phyloP scores from a whole-genome alignment of 768 basidiomycete species.

The Calocybe indica region DNA sequence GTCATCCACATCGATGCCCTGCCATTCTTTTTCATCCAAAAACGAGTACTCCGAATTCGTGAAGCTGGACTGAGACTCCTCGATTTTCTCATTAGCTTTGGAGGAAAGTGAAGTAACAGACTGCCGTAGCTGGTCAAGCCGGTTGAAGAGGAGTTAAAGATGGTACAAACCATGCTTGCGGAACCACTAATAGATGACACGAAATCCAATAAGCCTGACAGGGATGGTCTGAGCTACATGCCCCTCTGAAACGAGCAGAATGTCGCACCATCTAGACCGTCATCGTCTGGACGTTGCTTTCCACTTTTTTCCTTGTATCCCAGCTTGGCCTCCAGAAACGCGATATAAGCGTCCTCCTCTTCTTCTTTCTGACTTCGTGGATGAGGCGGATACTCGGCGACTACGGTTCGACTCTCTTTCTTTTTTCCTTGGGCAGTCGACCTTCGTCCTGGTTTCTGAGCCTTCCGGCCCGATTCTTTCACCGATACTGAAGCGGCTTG shows the following conservation, averaged over 20 bases:
- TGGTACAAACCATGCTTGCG: slow-evolving; percentile 7
- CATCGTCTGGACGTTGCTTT: slow-evolving; percentile 39
- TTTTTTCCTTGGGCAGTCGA: slow-evolving; percentile 10
- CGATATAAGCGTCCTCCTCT: slow-evolving; percentile 83
- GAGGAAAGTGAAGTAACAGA: too few species aligned
- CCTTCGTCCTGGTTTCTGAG: slow-evolving; percentile 3
- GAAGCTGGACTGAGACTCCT: too few species aligned
- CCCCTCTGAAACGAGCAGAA: background rate
- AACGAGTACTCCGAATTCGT: too few species aligned
- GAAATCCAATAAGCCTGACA: slow-evolving; percentile 50
- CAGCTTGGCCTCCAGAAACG: slow-evolving; percentile 75
- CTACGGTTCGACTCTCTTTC: slow-evolving; percentile 30
- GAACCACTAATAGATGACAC: slow-evolving; percentile 29
- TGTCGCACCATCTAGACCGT: slow-evolving; percentile 77
- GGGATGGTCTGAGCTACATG: background rate
- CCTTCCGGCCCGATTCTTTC: background rate
- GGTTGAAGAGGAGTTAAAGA: slow-evolving; percentile 1
- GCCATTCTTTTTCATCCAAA: too few species aligned
- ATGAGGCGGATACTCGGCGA: slow-evolving; percentile 7
- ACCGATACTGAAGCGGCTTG: background rate
- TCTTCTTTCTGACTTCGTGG: slow-evolving; percentile 38
- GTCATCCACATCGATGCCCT: too few species aligned
- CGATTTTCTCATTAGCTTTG: too few species aligned
- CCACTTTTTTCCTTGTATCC: slow-evolving; percentile 39
- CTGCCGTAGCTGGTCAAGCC: too few species aligned